Evolutionary conservation across 73 alveolate genomes (phyloP).

Genomic region (Paramecium biaurelia): DNA sequence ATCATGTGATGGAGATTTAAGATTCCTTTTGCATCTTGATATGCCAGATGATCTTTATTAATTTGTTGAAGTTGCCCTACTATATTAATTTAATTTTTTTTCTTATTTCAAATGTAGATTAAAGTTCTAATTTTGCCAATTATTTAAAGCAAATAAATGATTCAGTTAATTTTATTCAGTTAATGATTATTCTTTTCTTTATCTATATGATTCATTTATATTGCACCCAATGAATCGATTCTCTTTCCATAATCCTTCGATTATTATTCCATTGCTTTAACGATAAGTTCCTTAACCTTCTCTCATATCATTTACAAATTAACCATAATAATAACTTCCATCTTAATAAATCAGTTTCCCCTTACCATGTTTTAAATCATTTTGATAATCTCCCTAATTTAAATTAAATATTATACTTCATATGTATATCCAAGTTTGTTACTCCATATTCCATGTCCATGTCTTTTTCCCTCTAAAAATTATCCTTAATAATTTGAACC

Average conservation of each 20-base stretch:
- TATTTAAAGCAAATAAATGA: not conserved
- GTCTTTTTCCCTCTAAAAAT: constrained; percentile 70
- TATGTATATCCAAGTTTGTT: not conserved
- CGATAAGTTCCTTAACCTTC: not conserved
- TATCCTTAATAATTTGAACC: constrained; percentile 70
- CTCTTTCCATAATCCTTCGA: not conserved
- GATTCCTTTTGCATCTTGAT: not conserved
- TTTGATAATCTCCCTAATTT: constrained; percentile 12
- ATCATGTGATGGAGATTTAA: not conserved
- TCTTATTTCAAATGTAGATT: not conserved
- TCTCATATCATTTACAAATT: not conserved
- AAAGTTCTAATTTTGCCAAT: not conserved
- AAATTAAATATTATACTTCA: not conserved
- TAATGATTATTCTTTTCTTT: not conserved
- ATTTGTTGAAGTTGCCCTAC: not conserved
- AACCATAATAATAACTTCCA: not conserved
- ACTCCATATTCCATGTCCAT: constrained; percentile 75
- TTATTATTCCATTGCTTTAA: not conserved
- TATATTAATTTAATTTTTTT: not conserved
- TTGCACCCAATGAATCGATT: not conserved
- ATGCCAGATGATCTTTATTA: not conserved
- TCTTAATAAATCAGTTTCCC: not conserved
- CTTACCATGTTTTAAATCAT: not conserved
- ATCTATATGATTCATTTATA: not conserved
- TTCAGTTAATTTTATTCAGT: not conserved